These are phyloP conservation scores for Colletotrichum sp. DNA, from an alignment of 2,329 filamentous ascomycete genomes.

Conservation along the genomic window DNA sequence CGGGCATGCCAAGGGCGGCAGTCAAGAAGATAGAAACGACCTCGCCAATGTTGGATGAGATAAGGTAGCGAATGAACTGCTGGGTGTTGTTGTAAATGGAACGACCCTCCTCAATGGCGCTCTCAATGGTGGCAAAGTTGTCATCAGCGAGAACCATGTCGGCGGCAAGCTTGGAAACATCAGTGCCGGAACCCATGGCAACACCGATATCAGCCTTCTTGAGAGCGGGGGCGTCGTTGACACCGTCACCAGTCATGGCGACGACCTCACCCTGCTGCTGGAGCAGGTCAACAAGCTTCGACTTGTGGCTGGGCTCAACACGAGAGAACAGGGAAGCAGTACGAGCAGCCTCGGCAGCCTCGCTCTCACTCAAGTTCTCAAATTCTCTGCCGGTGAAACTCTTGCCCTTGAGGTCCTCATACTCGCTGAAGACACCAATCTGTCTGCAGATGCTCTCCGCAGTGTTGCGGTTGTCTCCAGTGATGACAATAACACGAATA, in stretches of 20 bases:
- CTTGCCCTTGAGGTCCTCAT: slow-evolving; percentile 87
- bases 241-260: slow-evolving; percentile 98
- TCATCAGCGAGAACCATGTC: slow-evolving; percentile 99
- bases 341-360: slow-evolving; percentile 85
- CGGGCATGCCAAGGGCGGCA: slow-evolving; percentile 94
- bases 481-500: slow-evolving; percentile 97
- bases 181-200: slow-evolving; percentile 97
- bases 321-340: slow-evolving; percentile 92
- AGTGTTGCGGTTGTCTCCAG: slow-evolving; percentile 96
- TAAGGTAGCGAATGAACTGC: slow-evolving; percentile 98
- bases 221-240: slow-evolving; percentile 95
- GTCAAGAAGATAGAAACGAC: slow-evolving; percentile 99
- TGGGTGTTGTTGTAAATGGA: slow-evolving; percentile 99
- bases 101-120: slow-evolving; percentile 94
- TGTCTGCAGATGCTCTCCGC: slow-evolving; percentile 97
- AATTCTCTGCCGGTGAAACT: slow-evolving; percentile 96
- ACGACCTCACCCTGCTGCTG: slow-evolving; percentile 94
- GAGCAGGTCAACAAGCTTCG: slow-evolving; percentile 94
- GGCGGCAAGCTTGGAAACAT: slow-evolving; percentile 93
- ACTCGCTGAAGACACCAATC: slow-evolving; percentile 87
- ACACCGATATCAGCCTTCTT: slow-evolving; percentile 99
- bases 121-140: slow-evolving; percentile 97
- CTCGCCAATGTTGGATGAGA: slow-evolving; percentile 98
- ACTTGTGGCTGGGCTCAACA: slow-evolving; percentile 95
- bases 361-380: slow-evolving; percentile 77